Evolutionary conservation across 345 rosid species (phyloP).

Genomic region (Mangifera indica): DNA sequence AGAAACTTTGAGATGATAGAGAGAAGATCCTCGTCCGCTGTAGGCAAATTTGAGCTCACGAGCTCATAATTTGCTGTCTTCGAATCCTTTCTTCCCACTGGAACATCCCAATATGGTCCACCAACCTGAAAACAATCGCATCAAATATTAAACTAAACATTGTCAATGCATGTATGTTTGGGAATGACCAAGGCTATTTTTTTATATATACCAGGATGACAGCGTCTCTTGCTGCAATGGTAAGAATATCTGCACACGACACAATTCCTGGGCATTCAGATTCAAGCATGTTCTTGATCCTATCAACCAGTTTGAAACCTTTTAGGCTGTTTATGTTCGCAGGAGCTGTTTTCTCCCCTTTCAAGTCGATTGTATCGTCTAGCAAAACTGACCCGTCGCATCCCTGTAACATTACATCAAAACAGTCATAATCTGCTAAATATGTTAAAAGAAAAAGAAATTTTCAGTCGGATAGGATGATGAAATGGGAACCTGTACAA

Average conservation of each 20-base stretch:
- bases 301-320: slow-evolving; percentile 69
- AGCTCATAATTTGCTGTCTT: slow-evolving; percentile 60
- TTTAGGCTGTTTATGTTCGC: slow-evolving; percentile 49
- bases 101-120: slow-evolving; percentile 96
- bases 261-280: slow-evolving; percentile 88
- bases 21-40: slow-evolving; percentile 57
- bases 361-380: slow-evolving; percentile 61
- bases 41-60: slow-evolving; percentile 51
- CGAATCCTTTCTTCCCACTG: slow-evolving; percentile 90
- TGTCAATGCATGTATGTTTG: too few species aligned
- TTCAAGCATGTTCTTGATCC: slow-evolving; percentile 82
- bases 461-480: not conserved
- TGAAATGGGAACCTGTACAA: slow-evolving; percentile 59
- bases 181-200: too few species aligned
- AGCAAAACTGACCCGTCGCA: slow-evolving; percentile 88
- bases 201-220: slow-evolving; percentile 53
- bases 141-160: not conserved
- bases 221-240: slow-evolving; percentile 90
- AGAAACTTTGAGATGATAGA: slow-evolving; percentile 63
- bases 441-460: not conserved
- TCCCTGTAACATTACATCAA: slow-evolving; percentile 49
- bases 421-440: too few species aligned
- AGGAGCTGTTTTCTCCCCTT: slow-evolving; percentile 78
- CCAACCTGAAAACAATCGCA: slow-evolving; percentile 54
- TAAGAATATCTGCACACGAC: slow-evolving; percentile 90